Evolutionary conservation across 495 filamentous ascomycete species (phyloP).

Genomic region (Aspergillus avenaceus): DNA sequence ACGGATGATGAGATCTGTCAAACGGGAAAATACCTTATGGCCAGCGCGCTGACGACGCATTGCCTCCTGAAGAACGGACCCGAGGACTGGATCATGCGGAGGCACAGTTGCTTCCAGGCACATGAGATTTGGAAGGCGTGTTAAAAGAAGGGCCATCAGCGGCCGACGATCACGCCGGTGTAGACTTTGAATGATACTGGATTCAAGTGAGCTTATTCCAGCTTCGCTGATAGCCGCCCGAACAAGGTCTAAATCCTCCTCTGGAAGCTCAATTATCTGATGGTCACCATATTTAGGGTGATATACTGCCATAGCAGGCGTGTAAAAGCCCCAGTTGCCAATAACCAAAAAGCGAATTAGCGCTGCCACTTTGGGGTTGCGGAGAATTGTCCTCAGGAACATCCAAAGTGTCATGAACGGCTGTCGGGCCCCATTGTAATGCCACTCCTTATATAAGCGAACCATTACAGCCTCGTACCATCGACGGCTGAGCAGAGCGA

Average conservation of each 20-base stretch:
- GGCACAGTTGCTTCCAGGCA: not conserved
- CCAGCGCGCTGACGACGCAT: not conserved
- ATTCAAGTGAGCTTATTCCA: not conserved
- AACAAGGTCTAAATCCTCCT: not conserved
- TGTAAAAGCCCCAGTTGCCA: slow-evolving; percentile 2
- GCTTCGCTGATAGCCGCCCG: not conserved
- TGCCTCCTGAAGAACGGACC: not conserved
- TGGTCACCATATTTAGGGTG: not conserved
- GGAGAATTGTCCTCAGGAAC: not conserved
- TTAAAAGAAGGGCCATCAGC: not conserved
- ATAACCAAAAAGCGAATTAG: not conserved
- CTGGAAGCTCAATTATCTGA: not conserved
- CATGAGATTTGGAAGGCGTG: not conserved
- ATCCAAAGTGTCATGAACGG: not conserved
- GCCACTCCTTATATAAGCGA: slow-evolving; percentile 1
- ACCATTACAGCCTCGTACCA: not conserved
- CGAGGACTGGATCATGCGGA: not conserved
- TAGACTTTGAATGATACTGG: not conserved
- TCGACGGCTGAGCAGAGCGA: not conserved
- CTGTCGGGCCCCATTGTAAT: slow-evolving; percentile 1
- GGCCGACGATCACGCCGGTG: not conserved
- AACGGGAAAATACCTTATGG: not conserved
- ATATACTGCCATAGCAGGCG: too few relatives aligned
- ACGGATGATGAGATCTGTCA: not conserved
- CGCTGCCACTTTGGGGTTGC: not conserved